Percentiles rank a stretch among this genome's conserved stretches.
Conservation (phyloP, 2,329 filamentous ascomycete genomes). For the Diaporthe velutina region DNA sequence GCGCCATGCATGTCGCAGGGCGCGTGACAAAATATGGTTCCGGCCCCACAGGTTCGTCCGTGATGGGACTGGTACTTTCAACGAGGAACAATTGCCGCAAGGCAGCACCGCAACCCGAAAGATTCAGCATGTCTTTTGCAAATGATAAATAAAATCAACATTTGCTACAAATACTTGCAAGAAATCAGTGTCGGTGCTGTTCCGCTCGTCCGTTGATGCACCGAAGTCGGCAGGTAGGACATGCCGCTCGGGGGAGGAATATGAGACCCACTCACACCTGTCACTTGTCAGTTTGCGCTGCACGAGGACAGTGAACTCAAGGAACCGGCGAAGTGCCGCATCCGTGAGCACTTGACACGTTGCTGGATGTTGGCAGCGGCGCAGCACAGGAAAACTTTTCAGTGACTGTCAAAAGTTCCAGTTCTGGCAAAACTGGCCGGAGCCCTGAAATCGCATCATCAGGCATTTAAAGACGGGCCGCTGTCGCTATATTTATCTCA, state of each 20-base stretch:
- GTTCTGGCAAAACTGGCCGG: neutral
- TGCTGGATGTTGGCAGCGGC: conserved; percentile 11
- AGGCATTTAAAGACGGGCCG: neutral
- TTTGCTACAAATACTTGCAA: neutral
- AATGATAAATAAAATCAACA: neutral
- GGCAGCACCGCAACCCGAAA: neutral
- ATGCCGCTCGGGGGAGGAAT: conserved; percentile 1
- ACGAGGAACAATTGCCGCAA: neutral
- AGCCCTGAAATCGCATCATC: neutral
- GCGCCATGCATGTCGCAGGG: neutral
- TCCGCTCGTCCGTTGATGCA: conserved; percentile 23
- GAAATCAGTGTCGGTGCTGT: neutral
- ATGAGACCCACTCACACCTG: conserved; percentile 25
- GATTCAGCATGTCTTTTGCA: neutral
- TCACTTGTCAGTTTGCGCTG: conserved; percentile 26
- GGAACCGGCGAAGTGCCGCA: conserved; percentile 6
- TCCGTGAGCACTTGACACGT: conserved; percentile 25
- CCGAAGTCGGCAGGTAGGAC: conserved; percentile 22
- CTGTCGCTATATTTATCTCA: conserved; percentile 20
- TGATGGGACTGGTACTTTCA: neutral
- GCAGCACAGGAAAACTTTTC: neutral
- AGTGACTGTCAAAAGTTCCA: neutral
- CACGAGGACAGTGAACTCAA: conserved; percentile 9
- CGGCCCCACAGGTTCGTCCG: conserved; percentile 16
- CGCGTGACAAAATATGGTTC: conserved; percentile 9